Base-by-base conservation (phyloP, 768 basidiomycete species). In the Agaricus sinodeliciosus region DNA sequence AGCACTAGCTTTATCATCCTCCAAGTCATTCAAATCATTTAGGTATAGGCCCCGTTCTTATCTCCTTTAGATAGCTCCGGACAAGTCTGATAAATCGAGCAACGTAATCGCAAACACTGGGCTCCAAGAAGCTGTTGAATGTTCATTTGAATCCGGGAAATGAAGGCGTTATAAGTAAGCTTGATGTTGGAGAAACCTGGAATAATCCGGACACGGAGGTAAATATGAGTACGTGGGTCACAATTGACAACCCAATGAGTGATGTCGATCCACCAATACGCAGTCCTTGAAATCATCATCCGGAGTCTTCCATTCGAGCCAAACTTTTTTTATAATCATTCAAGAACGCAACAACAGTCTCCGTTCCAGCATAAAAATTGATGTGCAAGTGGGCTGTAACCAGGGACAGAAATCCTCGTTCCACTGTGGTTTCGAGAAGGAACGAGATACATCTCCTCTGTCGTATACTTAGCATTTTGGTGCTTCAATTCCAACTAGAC, bases 121-220 rank as follows among this genome's bases (percentile, higher is more conserved):
- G 47, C 54, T 51, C 64, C 62, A 66, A 46, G 51, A 60, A 40
- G 60, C 70, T 39, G 76, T 76, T 48, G 72, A 78, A 42, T 76
- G 74, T 65, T 76, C 74, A 55, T 70, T 71, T 51, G 76, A 78
- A 15, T 73, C 66, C 37, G 71, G 66, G 63, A 65, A 69, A 58
- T 58, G 55, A 41, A 48, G 56, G 42, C 25, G 36, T 46, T 35
- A 55, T 19, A 40, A 51, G 25, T 31, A 43, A 42, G 27, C 37
- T 19, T 35, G 46, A 42, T 49, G 39, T 22, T 28, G 28, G 46
- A 22, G 40, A 19, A 19, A 40, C 28, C 15, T 27, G 42, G 27
- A 26, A 31, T 19, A 26, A 28, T 25, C 9, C 37, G 19, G 46
- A 28, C 16, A 25, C n/a, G 22, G n/a, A 18, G 28, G 11, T 11